A percentile compares a stretch with the other conserved stretches of the same genome.
Evolutionary conservation across 176 grass and related monocot genomes (phyloP).

Genomic region (Coix lacrymajobi): DNA sequence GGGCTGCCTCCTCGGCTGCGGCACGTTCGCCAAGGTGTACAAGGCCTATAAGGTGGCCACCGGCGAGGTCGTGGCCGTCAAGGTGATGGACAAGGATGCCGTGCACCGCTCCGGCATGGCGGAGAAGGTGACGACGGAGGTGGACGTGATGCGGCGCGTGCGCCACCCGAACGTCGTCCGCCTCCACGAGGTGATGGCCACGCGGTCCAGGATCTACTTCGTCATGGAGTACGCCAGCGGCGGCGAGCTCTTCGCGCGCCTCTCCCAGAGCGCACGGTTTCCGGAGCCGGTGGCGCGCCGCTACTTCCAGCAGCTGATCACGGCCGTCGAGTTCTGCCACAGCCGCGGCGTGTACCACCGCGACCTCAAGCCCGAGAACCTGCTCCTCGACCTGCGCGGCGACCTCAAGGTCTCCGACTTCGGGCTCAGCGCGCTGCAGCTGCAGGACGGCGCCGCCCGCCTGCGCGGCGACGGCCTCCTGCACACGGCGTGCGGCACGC

Average conservation of each 20-base stretch:
- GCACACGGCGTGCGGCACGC: conserved; percentile 90
- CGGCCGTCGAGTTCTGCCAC: conserved; percentile 87
- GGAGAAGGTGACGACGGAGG: conserved; percentile 73
- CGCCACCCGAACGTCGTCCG: conserved; percentile 72
- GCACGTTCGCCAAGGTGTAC: conserved; percentile 86
- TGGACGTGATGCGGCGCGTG: conserved; percentile 66
- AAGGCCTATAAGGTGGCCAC: conserved; percentile 51
- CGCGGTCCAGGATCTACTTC: conserved; percentile 83
- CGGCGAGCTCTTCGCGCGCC: conserved; percentile 68
- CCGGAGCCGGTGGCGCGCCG: conserved; percentile 64
- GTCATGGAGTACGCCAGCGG: conserved; percentile 89
- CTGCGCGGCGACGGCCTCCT: conserved; percentile 56
- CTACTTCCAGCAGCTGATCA: conserved; percentile 83
- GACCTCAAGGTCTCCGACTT: conserved; percentile 95
- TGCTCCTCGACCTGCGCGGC: conserved; percentile 74
- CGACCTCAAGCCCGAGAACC: conserved; percentile 97
- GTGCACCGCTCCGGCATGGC: conserved; percentile 54
- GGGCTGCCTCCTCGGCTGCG: conserved; percentile 55
- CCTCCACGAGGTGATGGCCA: conserved; percentile 92
- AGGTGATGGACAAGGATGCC: conserved; percentile 74
- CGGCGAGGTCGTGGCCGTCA: conserved; percentile 70
- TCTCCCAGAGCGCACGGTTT: conserved; percentile 48
- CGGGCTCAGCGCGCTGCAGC: conserved; percentile 67
- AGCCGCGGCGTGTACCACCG: conserved; percentile 84
- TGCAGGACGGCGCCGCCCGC: conserved; percentile 23